Percentiles rank a stretch among this genome's conserved stretches.
Conservation (phyloP, 2,329 filamentous ascomycete genomes). For the Pyrenophora teres region DNA sequence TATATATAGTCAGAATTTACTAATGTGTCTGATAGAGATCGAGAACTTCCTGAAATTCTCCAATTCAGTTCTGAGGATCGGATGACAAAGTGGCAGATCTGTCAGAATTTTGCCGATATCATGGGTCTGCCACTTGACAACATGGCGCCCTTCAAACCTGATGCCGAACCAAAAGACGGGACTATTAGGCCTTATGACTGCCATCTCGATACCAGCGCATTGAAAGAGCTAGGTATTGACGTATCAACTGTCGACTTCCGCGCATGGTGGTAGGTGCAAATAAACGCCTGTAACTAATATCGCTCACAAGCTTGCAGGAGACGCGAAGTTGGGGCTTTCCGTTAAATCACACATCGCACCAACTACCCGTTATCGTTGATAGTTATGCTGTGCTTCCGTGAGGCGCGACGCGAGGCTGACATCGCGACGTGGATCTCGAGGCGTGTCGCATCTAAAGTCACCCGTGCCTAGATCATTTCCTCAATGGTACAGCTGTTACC, state of each 20-base stretch:
- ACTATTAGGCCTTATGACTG: slow-evolving; percentile 86
- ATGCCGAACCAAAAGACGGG: slow-evolving; percentile 70
- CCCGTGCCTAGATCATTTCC: slow-evolving; percentile 1
- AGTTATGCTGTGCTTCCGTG: neutral
- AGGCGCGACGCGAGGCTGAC: slow-evolving; percentile 1
- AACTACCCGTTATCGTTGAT: no score
- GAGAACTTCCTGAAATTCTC: slow-evolving; percentile 68
- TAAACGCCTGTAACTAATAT: neutral
- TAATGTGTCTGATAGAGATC: slow-evolving; percentile 23
- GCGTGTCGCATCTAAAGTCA: slow-evolving; percentile 4
- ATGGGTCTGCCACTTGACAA: slow-evolving; percentile 72
- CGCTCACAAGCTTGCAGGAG: slow-evolving; percentile 33
- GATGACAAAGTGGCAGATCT: slow-evolving; percentile 90
- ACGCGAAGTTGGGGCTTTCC: slow-evolving; percentile 40
- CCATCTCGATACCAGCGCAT: slow-evolving; percentile 76
- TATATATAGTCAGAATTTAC: neutral
- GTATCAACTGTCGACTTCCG: slow-evolving; percentile 75
- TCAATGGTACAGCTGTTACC: neutral
- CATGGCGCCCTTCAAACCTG: slow-evolving; percentile 62
- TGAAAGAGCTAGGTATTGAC: slow-evolving; percentile 75
- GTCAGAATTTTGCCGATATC: slow-evolving; percentile 75
- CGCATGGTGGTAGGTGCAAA: slow-evolving; percentile 71
- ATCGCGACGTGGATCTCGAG: neutral
- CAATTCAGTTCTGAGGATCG: slow-evolving; percentile 87
- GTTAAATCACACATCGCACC: neutral